A percentile compares a stretch with the other conserved stretches of the same genome.
These are phyloP conservation scores for Pseudopithomyces maydicus DNA, from an alignment of 2,329 filamentous ascomycete species.

Conservation along the genomic window DNA sequence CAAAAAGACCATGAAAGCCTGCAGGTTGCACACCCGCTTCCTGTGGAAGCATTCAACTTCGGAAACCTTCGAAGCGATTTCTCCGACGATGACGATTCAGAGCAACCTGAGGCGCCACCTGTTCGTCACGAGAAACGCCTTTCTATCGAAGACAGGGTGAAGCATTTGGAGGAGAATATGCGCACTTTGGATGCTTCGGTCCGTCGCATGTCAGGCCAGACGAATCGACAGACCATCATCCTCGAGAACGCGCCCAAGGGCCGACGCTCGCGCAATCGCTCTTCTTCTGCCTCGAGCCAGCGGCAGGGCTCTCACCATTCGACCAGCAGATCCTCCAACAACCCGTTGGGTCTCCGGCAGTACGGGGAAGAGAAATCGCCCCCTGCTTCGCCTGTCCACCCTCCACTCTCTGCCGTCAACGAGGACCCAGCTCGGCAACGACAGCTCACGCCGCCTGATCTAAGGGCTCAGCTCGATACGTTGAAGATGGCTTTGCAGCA, in stretches of 20 bases:
- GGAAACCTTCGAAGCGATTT: conserved; percentile 36
- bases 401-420: conserved; percentile 17
- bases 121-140: conserved; percentile 24
- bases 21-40: conserved; percentile 17
- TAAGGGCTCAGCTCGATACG: conserved; percentile 22
- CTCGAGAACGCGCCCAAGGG: conserved; percentile 44
- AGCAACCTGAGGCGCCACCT: conserved; percentile 15
- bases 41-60: conserved; percentile 44
- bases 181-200: conserved; percentile 37
- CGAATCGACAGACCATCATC: conserved; percentile 45
- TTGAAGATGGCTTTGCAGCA: conserved; percentile 32
- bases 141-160: conserved; percentile 42
- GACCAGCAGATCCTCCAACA: conserved; percentile 4
- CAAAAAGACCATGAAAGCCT: conserved; percentile 17
- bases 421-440: conserved; percentile 2
- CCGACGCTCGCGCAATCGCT: conserved; percentile 36
- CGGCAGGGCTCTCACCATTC: conserved; percentile 13
- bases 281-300: conserved; percentile 23
- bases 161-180: conserved; percentile 37
- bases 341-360: not conserved
- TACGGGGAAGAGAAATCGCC: conserved; percentile 2
- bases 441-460: not conserved
- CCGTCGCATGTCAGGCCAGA: conserved; percentile 38
- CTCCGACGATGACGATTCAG: conserved; percentile 23
- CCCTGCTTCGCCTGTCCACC: not conserved